A percentile compares a stretch with the other conserved stretches of the same genome.
Conservation (phyloP, 164 flowering plant genomes). For the Echeveria elegans region DNA sequence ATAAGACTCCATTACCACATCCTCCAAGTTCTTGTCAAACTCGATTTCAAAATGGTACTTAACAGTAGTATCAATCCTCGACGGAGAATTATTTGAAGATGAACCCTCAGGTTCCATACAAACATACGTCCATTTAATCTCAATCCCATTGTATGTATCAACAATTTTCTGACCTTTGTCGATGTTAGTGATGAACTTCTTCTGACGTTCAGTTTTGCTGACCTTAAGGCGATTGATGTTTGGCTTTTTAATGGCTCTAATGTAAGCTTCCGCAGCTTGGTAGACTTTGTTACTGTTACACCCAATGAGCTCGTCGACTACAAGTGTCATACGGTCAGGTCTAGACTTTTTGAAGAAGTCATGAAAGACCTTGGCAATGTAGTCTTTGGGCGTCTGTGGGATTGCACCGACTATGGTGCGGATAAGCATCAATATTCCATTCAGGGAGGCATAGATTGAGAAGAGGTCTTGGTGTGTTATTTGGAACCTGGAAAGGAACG, state of each 20-base stretch:
- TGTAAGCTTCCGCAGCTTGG: slow-evolving; percentile 27
- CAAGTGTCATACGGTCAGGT: slow-evolving; percentile 17
- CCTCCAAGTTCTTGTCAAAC: slow-evolving; percentile 24
- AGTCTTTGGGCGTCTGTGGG: slow-evolving; percentile 11
- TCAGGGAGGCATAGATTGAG: slow-evolving; percentile 16
- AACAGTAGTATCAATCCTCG: background rate
- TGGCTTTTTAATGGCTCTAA: slow-evolving; percentile 22
- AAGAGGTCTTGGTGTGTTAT: background rate
- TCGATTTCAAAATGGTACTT: slow-evolving; percentile 24
- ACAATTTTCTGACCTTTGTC: slow-evolving; percentile 18
- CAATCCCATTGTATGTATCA: slow-evolving; percentile 20
- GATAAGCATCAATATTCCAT: slow-evolving; percentile 21
- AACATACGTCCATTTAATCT: slow-evolving; percentile 20
- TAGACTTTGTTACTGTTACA: slow-evolving; percentile 18
- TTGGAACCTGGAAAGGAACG: background rate
- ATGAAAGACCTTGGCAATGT: slow-evolving; percentile 11
- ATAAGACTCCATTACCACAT: slow-evolving; percentile 22
- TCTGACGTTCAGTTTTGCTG: slow-evolving; percentile 16
- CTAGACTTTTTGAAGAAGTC: slow-evolving; percentile 11
- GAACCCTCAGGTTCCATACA: background rate
- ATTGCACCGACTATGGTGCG: slow-evolving; percentile 18
- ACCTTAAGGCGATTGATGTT: slow-evolving; percentile 15
- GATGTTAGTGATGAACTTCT: slow-evolving; percentile 11
- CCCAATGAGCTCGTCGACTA: slow-evolving; percentile 18
- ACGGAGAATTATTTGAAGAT: background rate